Conservation (phyloP, 768 basidiomycete genomes). For the Termitomyces bulborhizus region DNA sequence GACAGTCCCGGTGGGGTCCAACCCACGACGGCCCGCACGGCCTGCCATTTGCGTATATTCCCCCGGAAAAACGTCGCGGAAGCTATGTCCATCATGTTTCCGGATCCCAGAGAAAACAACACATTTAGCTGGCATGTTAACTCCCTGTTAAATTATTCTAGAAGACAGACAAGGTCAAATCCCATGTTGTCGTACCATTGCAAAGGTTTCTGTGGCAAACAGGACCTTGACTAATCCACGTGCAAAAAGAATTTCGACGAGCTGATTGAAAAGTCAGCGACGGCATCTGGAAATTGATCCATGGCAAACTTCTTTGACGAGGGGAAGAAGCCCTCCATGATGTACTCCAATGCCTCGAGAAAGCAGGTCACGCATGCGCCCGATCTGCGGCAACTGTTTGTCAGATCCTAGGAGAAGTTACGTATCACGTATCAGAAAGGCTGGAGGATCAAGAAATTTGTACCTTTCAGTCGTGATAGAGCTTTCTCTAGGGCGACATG, state of each 20-base stretch:
- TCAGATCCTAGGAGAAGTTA: conserved; percentile 61
- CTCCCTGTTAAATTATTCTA: conserved; percentile 54
- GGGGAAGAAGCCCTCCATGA: conserved; percentile 92
- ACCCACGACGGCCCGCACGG: conserved; percentile 90
- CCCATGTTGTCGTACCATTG: conserved; percentile 64
- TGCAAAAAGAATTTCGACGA: conserved; percentile 95
- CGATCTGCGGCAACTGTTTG: conserved; percentile 88
- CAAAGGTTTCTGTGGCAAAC: conserved; percentile 98
- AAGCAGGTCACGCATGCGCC: conserved; percentile 82
- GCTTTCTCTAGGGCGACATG: conserved; percentile 94
- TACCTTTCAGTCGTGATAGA: conserved; percentile 81
- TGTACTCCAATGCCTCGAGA: conserved; percentile 95
- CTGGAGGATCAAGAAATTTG: neutral
- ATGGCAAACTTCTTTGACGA: conserved; percentile 84
- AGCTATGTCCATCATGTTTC: conserved; percentile 91
- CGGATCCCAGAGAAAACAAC: conserved; percentile 94
- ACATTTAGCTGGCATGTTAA: conserved; percentile 98
- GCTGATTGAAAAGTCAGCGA: conserved; percentile 34
- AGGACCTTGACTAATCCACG: conserved; percentile 93
- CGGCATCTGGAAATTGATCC: conserved; percentile 1
- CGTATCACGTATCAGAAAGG: conserved; percentile 6
- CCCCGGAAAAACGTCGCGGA: conserved; percentile 85
- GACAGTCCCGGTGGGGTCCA: conserved; percentile 94
- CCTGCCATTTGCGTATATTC: conserved; percentile 99
- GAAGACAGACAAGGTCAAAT: neutral